phyloP scores from a whole-genome alignment of 805 yeast species.

The Cyberlindnera amylophila region DNA sequence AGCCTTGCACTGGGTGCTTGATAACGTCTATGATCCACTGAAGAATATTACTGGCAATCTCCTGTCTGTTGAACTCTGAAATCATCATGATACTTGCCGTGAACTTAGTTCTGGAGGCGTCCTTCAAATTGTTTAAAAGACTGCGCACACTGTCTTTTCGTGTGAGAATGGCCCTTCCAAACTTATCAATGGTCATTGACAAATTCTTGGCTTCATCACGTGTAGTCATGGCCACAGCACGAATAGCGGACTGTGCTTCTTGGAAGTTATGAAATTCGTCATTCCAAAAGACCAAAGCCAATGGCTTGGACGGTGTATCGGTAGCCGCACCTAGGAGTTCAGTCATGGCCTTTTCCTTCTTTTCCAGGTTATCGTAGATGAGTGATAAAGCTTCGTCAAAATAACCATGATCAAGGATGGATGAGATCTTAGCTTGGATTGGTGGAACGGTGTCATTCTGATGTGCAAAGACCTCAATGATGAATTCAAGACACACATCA shows the following conservation, averaged over 20 bases:
- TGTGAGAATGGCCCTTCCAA: constrained; percentile 51
- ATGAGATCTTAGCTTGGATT: constrained; percentile 18
- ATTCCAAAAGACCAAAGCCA: constrained; percentile 59
- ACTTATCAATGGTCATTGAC: constrained; percentile 44
- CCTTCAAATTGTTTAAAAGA: constrained; percentile 1
- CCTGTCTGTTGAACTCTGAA: constrained; percentile 48
- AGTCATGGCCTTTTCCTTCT: constrained; percentile 5
- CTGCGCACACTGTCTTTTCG: not conserved
- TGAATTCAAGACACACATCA: constrained; percentile 36
- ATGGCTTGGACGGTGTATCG: not conserved
- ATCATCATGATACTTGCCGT: constrained; percentile 41
- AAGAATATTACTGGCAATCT: constrained; percentile 41
- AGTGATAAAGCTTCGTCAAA: not conserved
- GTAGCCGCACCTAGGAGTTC: constrained; percentile 2
- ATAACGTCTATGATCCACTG: constrained; percentile 47
- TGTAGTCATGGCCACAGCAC: constrained; percentile 30
- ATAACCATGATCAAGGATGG: not conserved
- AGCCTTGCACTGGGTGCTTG: constrained; percentile 32
- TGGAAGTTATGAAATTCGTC: constrained; percentile 67
- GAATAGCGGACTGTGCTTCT: constrained; percentile 48
- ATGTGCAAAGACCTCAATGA: constrained; percentile 40
- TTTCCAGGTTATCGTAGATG: constrained; percentile 6
- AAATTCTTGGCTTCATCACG: constrained; percentile 30
- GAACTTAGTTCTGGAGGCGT: constrained; percentile 1
- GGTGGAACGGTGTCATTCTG: constrained; percentile 37